These are phyloP conservation scores for Nematodospora valgi DNA, from an alignment of 805 yeast genomes.

Conservation along the genomic window DNA sequence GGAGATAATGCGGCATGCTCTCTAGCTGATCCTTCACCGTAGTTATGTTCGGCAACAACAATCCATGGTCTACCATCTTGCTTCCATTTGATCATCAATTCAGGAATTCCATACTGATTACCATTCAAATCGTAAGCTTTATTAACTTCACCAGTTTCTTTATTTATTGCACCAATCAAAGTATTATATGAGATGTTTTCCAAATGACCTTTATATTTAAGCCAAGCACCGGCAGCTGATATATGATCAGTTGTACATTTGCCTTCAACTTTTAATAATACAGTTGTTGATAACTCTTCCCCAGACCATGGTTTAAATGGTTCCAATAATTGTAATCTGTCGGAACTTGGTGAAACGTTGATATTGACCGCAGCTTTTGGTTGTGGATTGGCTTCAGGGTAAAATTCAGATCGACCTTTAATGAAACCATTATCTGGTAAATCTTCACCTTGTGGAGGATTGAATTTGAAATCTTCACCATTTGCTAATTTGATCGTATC, in stretches of 20 bases:
- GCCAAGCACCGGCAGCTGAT: constrained; percentile 98
- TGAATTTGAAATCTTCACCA: constrained; percentile 74
- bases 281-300: constrained; percentile 70
- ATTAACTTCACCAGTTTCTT: constrained; percentile 96
- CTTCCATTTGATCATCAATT: constrained; percentile 94
- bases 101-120: constrained; percentile 79
- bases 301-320: constrained; percentile 90
- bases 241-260: constrained; percentile 98
- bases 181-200: constrained; percentile 95
- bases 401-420: constrained; percentile 69
- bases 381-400: constrained; percentile 68
- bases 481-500: constrained; percentile 72
- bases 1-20: constrained; percentile 98
- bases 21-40: constrained; percentile 99
- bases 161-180: constrained; percentile 93
- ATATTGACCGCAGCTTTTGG: constrained; percentile 59
- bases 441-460: constrained; percentile 80
- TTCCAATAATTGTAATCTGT: constrained; percentile 84
- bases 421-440: constrained; percentile 77
- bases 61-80: constrained; percentile 81
- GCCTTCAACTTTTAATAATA: constrained; percentile 89
- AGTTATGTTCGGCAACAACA: constrained; percentile 95
- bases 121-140: constrained; percentile 86
- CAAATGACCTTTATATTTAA: constrained; percentile 96
- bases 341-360: constrained; percentile 81